These are phyloP conservation scores for Thalassiosira ordinaria DNA, from an alignment of 352 stramenopile species.

Conservation along the genomic window DNA sequence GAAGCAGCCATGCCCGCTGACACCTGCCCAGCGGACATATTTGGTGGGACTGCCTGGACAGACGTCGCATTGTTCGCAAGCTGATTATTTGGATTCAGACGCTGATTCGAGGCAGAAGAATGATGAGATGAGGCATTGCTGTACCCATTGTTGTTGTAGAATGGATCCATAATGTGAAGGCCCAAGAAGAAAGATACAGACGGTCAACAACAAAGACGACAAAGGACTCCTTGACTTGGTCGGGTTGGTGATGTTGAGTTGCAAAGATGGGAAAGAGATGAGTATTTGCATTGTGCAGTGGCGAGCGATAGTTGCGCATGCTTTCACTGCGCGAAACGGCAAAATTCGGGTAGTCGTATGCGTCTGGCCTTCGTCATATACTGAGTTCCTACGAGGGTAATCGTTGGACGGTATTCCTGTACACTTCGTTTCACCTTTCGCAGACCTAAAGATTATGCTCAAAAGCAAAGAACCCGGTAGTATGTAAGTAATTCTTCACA, in stretches of 20 bases:
- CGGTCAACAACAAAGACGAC: neutral
- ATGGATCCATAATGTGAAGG: conserved; percentile 54
- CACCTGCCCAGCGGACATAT: conserved; percentile 10
- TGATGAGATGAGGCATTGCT: conserved; percentile 32
- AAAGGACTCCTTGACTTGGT: too few species aligned
- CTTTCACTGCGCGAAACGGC: neutral
- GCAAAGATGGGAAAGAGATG: neutral
- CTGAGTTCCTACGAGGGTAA: conserved; percentile 13
- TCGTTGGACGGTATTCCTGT: too few species aligned
- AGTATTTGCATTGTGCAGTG: neutral
- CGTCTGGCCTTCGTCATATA: neutral
- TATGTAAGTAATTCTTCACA: too few species aligned
- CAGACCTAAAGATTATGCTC: too few species aligned
- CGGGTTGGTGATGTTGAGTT: neutral
- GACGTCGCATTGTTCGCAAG: conserved; percentile 40
- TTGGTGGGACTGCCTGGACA: conserved; percentile 21
- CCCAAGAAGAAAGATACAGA: conserved; percentile 15
- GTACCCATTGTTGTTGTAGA: conserved; percentile 44
- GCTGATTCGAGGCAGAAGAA: conserved; percentile 26
- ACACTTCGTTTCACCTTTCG: too few species aligned
- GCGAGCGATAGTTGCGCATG: neutral
- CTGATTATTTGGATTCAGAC: conserved; percentile 32
- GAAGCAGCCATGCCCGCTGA: neutral
- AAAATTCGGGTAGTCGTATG: neutral
- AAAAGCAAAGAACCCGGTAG: too few species aligned